These are phyloP conservation scores for Echites panduratus DNA, from an alignment of 257 asterid genomes.

Conservation along the genomic window DNA sequence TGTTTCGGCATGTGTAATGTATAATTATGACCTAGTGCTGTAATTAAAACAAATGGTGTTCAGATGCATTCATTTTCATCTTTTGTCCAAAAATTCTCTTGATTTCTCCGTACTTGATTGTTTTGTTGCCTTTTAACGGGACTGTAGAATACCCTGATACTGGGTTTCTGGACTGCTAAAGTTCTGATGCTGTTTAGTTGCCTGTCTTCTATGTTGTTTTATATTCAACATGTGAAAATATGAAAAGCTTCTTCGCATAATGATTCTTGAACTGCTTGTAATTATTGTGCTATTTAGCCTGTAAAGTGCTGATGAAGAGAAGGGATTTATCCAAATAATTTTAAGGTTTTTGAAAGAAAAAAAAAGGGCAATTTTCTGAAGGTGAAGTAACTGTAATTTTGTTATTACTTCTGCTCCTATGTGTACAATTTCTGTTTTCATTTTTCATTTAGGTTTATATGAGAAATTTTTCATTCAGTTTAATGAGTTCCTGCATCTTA, in stretches of 20 bases:
- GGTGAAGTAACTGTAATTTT: background rate
- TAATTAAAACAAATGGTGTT: background rate
- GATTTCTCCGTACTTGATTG: background rate
- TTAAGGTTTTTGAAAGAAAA: no score
- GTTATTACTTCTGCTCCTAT: background rate
- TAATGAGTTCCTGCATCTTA: background rate
- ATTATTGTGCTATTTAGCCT: background rate
- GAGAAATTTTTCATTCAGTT: background rate
- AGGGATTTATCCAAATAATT: background rate
- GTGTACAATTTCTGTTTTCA: background rate
- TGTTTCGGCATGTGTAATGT: background rate
- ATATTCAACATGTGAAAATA: background rate
- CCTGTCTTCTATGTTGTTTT: background rate
- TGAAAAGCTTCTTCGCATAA: background rate
- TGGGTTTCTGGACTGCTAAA: background rate
- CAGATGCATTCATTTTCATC: background rate
- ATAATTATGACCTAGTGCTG: background rate
- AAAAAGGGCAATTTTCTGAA: background rate
- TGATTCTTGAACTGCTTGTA: background rate
- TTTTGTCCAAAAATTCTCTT: background rate
- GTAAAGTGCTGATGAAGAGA: no score
- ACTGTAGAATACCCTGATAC: background rate
- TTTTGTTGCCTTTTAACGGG: background rate
- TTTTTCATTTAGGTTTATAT: background rate
- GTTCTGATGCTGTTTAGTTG: background rate